Evolutionary conservation across 345 rosid genomes (phyloP).

Genomic region (Aquilaria sinensis): DNA sequence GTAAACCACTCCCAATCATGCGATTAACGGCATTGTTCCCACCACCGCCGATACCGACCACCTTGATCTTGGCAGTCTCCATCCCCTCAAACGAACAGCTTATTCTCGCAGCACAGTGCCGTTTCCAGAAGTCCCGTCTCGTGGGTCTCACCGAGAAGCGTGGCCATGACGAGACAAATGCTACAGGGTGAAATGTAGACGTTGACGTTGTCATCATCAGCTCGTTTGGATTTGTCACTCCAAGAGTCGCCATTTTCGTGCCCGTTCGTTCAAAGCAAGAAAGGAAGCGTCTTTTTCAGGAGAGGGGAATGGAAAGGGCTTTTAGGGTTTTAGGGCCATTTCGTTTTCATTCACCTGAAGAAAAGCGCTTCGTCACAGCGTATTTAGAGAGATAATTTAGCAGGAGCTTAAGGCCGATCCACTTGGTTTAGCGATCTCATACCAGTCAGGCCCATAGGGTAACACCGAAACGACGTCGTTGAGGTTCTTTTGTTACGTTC

Average conservation of each 20-base stretch:
- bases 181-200: slow-evolving; percentile 23
- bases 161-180: slow-evolving; percentile 14
- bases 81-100: slow-evolving; percentile 60
- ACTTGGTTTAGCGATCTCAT: not conserved
- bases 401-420: slow-evolving; percentile 10
- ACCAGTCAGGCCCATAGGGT: not conserved
- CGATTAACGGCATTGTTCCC: slow-evolving; percentile 99
- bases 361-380: too few relatives aligned
- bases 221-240: slow-evolving; percentile 43
- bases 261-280: not conserved
- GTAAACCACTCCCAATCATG: slow-evolving; percentile 93
- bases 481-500: not conserved
- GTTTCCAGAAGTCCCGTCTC: slow-evolving; percentile 20
- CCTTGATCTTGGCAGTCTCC: slow-evolving; percentile 94
- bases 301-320: not conserved
- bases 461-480: slow-evolving; percentile 16
- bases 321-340: slow-evolving; percentile 47
- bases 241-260: slow-evolving; percentile 48
- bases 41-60: slow-evolving; percentile 94
- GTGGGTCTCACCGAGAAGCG: slow-evolving; percentile 8
- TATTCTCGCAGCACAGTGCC: slow-evolving; percentile 27
- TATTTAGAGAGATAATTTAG: not conserved
- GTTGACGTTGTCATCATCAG: slow-evolving; percentile 33
- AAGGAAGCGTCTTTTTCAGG: not conserved
- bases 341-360: not conserved